Evolutionary conservation across 1,284 basidiomycete species (phyloP).

Genomic region (Mycena citricolor): DNA sequence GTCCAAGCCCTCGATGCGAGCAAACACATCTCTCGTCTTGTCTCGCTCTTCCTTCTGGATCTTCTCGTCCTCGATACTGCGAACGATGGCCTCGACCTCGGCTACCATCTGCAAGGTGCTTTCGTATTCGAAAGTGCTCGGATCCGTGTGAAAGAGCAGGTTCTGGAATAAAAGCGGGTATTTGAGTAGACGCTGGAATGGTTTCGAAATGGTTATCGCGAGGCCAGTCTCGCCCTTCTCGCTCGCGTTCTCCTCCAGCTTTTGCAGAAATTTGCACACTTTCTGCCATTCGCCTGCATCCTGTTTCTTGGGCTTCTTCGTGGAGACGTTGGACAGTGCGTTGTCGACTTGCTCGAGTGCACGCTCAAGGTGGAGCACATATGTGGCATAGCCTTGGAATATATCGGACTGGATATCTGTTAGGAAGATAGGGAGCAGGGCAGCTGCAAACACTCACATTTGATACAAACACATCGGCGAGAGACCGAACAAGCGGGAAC

Average conservation of each 20-base stretch:
- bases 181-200: conserved; percentile 95
- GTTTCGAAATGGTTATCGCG: conserved; percentile 92
- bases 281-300: conserved; percentile 76
- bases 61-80: conserved; percentile 97
- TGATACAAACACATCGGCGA: conserved; percentile 91
- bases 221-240: conserved; percentile 92
- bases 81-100: conserved; percentile 93
- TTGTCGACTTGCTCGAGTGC: conserved; percentile 86
- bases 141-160: conserved; percentile 94
- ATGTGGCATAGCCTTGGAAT: conserved; percentile 87
- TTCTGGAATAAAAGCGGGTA: conserved; percentile 98
- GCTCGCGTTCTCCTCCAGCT: conserved; percentile 76
- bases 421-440: conserved; percentile 21
- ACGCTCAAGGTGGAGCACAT: conserved; percentile 88
- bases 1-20: conserved; percentile 93
- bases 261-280: conserved; percentile 68
- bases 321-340: conserved; percentile 63
- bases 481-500: conserved; percentile 85
- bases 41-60: conserved; percentile 95
- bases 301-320: conserved; percentile 77
- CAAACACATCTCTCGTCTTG: conserved; percentile 91
- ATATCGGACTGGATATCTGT: conserved; percentile 89
- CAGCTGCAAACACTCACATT: conserved; percentile 61
- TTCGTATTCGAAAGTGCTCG: conserved; percentile 96
- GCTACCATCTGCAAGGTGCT: conserved; percentile 95